phyloP scores from a whole-genome alignment of 225 moss, liverwort and hornwort species.

The Pleurozium schreberi region DNA sequence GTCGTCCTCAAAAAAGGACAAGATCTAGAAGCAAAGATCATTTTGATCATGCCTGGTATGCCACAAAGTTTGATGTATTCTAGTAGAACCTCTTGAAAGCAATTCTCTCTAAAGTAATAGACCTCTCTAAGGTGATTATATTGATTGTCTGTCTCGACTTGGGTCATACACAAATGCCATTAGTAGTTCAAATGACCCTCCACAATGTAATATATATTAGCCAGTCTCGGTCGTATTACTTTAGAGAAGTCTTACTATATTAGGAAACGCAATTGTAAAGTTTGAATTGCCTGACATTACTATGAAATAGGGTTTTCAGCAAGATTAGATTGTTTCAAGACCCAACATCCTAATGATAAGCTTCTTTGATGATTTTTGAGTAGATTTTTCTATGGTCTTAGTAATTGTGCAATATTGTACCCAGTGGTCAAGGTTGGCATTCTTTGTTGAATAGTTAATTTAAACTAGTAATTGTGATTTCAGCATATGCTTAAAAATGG shows the following conservation, averaged over 20 bases:
- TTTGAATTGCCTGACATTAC: neutral
- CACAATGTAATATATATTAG: too few relatives aligned
- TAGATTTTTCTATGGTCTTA: neutral
- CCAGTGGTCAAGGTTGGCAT: accelerated
- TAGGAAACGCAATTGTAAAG: neutral
- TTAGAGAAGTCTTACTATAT: neutral
- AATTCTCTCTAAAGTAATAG: too few relatives aligned
- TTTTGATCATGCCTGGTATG: neutral
- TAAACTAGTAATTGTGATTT: neutral
- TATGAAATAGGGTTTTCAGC: neutral
- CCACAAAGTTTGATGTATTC: too few relatives aligned
- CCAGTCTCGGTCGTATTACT: accelerated
- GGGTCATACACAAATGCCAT: too few relatives aligned
- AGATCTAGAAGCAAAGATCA: constrained; percentile 2
- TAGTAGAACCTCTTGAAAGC: too few relatives aligned
- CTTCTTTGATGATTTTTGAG: neutral
- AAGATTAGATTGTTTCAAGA: neutral
- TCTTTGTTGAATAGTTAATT: accelerated
- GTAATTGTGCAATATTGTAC: neutral
- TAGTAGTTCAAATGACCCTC: neutral
- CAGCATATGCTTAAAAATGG: accelerated
- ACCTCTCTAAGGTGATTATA: too few relatives aligned
- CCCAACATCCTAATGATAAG: too few relatives aligned
- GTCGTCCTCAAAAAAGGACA: neutral
- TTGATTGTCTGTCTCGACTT: too few relatives aligned